phyloP scores from a whole-genome alignment of 805 yeast genomes.

The Pichia membranifaciens region DNA sequence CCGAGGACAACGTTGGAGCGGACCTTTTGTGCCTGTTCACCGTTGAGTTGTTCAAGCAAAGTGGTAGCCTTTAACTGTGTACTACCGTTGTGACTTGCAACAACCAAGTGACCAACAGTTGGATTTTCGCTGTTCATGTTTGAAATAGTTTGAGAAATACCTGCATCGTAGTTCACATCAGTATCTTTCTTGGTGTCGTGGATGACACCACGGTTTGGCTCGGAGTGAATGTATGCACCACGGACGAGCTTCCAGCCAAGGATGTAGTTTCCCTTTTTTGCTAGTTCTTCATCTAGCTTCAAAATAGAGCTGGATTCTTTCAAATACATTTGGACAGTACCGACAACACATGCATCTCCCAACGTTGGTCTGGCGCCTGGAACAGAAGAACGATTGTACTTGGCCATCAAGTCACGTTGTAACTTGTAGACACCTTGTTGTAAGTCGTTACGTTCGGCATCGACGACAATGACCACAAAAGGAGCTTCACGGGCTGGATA shows the following conservation, averaged over 20 bases:
- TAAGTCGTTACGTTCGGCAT: conserved; percentile 84
- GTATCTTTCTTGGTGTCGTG: conserved; percentile 74
- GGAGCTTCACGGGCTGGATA: conserved; percentile 68
- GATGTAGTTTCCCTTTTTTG: conserved; percentile 55
- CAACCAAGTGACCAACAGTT: conserved; percentile 70
- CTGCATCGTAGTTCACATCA: conserved; percentile 70
- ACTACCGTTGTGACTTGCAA: conserved; percentile 82
- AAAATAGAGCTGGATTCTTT: conserved; percentile 62
- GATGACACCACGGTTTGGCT: conserved; percentile 66
- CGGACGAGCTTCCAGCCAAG: conserved; percentile 86
- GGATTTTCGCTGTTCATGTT: conserved; percentile 41
- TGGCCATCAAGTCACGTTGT: conserved; percentile 73
- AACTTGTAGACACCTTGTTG: conserved; percentile 89
- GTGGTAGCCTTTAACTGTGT: conserved; percentile 72
- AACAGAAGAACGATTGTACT: conserved; percentile 52
- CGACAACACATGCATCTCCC: conserved; percentile 62
- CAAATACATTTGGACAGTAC: conserved; percentile 90
- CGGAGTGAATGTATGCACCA: conserved; percentile 94
- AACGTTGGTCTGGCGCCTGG: conserved; percentile 6
- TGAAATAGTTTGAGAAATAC: conserved; percentile 56
- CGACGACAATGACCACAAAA: conserved; percentile 71
- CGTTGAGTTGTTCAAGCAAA: conserved; percentile 31
- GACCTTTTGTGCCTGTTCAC: conserved; percentile 22
- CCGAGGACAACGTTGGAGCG: conserved; percentile 72
- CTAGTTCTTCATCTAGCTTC: conserved; percentile 56